Percentiles rank a stretch among this genome's conserved stretches.
These are phyloP conservation scores for Sherardia arvensis DNA, from an alignment of 257 asterid genomes.

Conservation along the genomic window DNA sequence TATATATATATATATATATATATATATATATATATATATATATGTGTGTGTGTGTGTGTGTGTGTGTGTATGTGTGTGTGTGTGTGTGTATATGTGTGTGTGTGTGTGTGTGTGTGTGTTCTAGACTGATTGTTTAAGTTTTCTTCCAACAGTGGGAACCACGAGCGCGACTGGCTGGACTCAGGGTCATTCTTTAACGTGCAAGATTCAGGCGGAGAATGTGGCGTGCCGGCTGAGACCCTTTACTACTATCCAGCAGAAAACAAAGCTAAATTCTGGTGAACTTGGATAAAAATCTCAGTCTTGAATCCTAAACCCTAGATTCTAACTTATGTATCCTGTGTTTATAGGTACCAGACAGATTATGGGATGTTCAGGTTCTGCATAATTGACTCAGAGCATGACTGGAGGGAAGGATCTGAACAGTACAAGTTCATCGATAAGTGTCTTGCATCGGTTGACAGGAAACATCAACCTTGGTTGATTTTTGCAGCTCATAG, in stretches of 20 bases:
- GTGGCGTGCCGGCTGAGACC: conserved; percentile 48
- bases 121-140: not conserved
- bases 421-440: conserved; percentile 35
- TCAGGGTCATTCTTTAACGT: conserved; percentile 33
- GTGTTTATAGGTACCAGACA: conserved; percentile 25
- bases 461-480: conserved; percentile 36
- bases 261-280: conserved; percentile 46
- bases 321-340: not conserved
- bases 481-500: conserved; percentile 39
- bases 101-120: too few species aligned
- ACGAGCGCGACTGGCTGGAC: conserved; percentile 38
- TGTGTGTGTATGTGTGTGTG: too few species aligned
- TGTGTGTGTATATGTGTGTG: too few species aligned
- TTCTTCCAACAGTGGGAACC: conserved; percentile 13
- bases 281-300: not conserved
- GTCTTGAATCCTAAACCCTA: not conserved
- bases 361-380: conserved; percentile 40
- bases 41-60: too few species aligned
- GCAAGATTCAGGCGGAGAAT: conserved; percentile 45
- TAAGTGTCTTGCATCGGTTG: conserved; percentile 30
- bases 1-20: too few species aligned
- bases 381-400: conserved; percentile 34
- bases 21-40: too few species aligned
- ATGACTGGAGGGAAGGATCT: conserved; percentile 38
- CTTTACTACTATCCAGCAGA: conserved; percentile 39